Conservation (phyloP, 1,139 yeast species). For the Blastobotrys capitulatus region DNA sequence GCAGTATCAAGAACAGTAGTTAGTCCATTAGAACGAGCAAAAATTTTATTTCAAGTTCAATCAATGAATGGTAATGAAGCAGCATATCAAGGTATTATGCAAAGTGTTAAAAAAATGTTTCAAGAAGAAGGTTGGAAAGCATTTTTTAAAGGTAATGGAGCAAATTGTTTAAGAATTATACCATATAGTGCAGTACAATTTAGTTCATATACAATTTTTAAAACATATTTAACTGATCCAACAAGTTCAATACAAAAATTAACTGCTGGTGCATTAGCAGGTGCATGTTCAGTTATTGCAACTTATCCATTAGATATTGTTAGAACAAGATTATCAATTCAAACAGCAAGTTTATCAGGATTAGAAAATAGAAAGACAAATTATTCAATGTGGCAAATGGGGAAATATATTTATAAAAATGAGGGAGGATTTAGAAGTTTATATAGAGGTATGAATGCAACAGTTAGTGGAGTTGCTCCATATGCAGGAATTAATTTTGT, state of each 20-base stretch:
- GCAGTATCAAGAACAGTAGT: conserved; percentile 90
- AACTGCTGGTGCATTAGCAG: conserved; percentile 75
- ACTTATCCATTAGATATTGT: conserved; percentile 92
- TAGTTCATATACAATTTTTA: conserved; percentile 59
- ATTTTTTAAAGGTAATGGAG: conserved; percentile 80
- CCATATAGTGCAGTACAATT: conserved; percentile 97
- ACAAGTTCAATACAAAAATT: conserved; percentile 54
- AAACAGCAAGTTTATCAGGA: conserved; percentile 62
- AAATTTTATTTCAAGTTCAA: conserved; percentile 85
- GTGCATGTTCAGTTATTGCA: conserved; percentile 69
- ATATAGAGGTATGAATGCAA: conserved; percentile 82
- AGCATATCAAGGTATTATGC: conserved; percentile 67
- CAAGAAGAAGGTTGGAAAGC: conserved; percentile 88
- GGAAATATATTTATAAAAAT: conserved; percentile 51
- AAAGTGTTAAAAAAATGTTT: conserved; percentile 75
- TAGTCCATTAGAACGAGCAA: conserved; percentile 92
- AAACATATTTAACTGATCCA: conserved; percentile 26
- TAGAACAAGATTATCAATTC: conserved; percentile 82
- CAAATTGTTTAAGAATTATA: conserved; percentile 82
- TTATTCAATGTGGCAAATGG: conserved; percentile 53
- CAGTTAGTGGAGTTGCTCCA: conserved; percentile 92
- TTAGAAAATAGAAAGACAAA: conserved; percentile 9
- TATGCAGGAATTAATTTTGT: conserved; percentile 92
- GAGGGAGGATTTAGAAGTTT: conserved; percentile 83
- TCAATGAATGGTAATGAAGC: conserved; percentile 55